These are phyloP conservation scores for Candida silvicultrix DNA, from an alignment of 805 yeast genomes.

Conservation along the genomic window DNA sequence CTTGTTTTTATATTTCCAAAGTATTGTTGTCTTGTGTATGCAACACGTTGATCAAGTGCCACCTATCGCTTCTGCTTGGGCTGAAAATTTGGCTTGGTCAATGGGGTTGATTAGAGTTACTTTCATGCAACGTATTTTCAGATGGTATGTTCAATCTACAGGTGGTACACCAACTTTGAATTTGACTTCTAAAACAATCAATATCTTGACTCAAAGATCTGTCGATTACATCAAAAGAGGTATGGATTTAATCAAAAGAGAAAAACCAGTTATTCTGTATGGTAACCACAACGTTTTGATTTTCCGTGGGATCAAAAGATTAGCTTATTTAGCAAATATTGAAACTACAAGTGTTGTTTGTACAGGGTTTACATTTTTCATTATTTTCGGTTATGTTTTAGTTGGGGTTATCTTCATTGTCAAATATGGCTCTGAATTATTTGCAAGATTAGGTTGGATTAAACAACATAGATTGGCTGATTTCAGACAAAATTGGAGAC, in stretches of 20 bases:
- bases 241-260: conserved; percentile 28
- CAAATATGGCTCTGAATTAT: conserved; percentile 44
- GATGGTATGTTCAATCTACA: conserved; percentile 83
- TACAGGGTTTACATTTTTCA: conserved; percentile 84
- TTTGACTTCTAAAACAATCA: conserved; percentile 51
- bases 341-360: conserved; percentile 80
- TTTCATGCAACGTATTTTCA: conserved; percentile 80
- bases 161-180: conserved; percentile 80
- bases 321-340: conserved; percentile 69
- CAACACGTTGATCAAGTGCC: conserved; percentile 81
- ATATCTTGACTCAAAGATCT: conserved; percentile 73
- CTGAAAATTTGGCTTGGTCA: conserved; percentile 90
- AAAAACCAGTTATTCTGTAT: conserved; percentile 27
- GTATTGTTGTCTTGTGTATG: conserved; percentile 80
- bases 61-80: conserved; percentile 90
- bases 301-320: conserved; percentile 80
- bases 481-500: conserved; percentile 50
- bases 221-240: conserved; percentile 26
- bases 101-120: conserved; percentile 77
- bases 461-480: conserved; percentile 39
- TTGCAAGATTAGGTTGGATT: conserved; percentile 42
- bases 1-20: conserved; percentile 80
- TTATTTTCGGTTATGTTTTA: conserved; percentile 67
- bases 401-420: conserved; percentile 51
- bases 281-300: conserved; percentile 60